Conservation (phyloP, 2,329 filamentous ascomycete genomes). For the Stemphylium lycopersici region DNA sequence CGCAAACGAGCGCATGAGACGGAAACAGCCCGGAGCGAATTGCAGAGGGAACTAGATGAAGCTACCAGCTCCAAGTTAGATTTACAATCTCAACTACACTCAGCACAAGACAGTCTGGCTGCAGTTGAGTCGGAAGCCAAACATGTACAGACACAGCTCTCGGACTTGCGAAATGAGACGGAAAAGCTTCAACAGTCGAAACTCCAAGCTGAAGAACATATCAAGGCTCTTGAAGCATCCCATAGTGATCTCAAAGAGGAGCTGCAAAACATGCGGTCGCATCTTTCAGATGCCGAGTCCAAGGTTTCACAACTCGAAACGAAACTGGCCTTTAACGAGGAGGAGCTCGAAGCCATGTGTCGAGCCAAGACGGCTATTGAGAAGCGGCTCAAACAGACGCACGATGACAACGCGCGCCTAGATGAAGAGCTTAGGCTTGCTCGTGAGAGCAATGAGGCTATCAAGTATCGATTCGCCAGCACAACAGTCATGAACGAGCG, state of each 20-base stretch:
- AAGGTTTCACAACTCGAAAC: slow-evolving; percentile 15
- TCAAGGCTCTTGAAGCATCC: slow-evolving; percentile 21
- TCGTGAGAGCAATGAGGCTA: slow-evolving; percentile 14
- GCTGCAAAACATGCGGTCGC: slow-evolving; percentile 21
- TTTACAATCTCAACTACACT: slow-evolving; percentile 16
- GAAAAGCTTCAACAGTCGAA: slow-evolving; percentile 23
- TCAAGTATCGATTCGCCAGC: slow-evolving; percentile 17
- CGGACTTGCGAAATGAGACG: slow-evolving; percentile 25
- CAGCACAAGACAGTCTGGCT: slow-evolving; percentile 15
- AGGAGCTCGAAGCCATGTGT: slow-evolving; percentile 26
- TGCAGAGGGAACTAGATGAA: slow-evolving; percentile 14
- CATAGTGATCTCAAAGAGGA: slow-evolving; percentile 23
- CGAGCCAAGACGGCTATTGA: slow-evolving; percentile 22
- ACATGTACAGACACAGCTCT: slow-evolving; percentile 19
- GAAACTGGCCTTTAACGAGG: slow-evolving; percentile 19
- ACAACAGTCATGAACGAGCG: slow-evolving; percentile 13
- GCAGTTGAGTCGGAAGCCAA: slow-evolving; percentile 17
- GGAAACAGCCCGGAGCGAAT: slow-evolving; percentile 11
- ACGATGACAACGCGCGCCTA: slow-evolving; percentile 20
- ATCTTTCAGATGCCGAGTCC: slow-evolving; percentile 16
- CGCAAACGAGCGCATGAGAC: slow-evolving; percentile 10
- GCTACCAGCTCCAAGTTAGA: slow-evolving; percentile 2
- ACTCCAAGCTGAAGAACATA: slow-evolving; percentile 22
- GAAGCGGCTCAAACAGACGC: slow-evolving; percentile 21
- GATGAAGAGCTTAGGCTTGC: slow-evolving; percentile 27